Evolutionary conservation across 108 stramenopile genomes (phyloP).

Genomic region (Skeletonema grethae): DNA sequence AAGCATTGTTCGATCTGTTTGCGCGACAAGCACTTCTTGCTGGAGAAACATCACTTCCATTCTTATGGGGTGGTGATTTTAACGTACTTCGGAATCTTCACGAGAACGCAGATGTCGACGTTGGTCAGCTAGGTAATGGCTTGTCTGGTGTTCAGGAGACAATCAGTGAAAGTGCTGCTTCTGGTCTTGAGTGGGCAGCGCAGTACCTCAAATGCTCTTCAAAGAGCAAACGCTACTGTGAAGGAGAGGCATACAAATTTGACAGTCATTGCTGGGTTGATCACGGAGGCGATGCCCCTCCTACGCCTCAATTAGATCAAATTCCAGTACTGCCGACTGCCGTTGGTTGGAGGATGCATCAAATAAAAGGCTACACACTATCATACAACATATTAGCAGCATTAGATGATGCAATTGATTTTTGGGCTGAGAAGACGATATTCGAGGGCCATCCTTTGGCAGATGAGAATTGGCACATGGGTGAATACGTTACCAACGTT

Average conservation of each 20-base stretch:
- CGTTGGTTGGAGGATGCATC: conserved; percentile 73
- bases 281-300: conserved; percentile 56
- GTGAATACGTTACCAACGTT: conserved; percentile 48
- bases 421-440: conserved; percentile 72
- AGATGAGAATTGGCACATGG: conserved; percentile 70
- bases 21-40: conserved; percentile 67
- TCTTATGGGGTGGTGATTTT: conserved; percentile 62
- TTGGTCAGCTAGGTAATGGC: conserved; percentile 69
- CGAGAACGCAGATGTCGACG: conserved; percentile 73
- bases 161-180: conserved; percentile 53
- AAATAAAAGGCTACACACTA: conserved; percentile 68
- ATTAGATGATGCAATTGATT: conserved; percentile 62
- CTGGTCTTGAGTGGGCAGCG: conserved; percentile 65
- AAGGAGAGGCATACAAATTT: conserved; percentile 52
- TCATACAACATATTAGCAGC: conserved; percentile 62
- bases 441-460: conserved; percentile 77
- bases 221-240: conserved; percentile 46
- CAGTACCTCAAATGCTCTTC: conserved; percentile 67
- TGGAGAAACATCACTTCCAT: conserved; percentile 62
- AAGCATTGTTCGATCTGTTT: conserved; percentile 59
- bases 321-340: conserved; percentile 53
- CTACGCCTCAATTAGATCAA: conserved; percentile 52
- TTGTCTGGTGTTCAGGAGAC: conserved; percentile 54
- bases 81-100: conserved; percentile 64
- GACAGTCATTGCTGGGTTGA: conserved; percentile 72